Evolutionary conservation across 352 stramenopile species (phyloP).

Genomic region (Hyaloperonospora brassicae): DNA sequence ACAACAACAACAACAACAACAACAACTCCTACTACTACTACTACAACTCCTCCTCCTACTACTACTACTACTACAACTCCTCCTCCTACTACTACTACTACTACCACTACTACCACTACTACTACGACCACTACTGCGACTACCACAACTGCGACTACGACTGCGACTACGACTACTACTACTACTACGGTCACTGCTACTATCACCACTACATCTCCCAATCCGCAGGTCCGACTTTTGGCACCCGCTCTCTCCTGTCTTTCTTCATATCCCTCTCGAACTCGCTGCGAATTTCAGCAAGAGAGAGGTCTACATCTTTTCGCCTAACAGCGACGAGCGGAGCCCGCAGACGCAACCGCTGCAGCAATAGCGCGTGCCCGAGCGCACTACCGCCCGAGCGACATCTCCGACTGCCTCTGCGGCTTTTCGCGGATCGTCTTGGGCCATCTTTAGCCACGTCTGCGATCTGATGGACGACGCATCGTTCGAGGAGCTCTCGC

Average conservation of each 20-base stretch:
- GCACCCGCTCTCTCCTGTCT: too few relatives aligned
- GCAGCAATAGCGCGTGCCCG: slow-evolving; percentile 29
- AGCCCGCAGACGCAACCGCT: slow-evolving; percentile 12
- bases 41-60: too few relatives aligned
- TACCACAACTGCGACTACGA: too few relatives aligned
- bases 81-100: too few relatives aligned
- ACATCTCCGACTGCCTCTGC: slow-evolving; percentile 6
- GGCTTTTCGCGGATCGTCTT: neutral
- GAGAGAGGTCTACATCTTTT: slow-evolving; percentile 3
- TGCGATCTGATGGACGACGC: slow-evolving; percentile 25
- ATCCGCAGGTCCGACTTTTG: slow-evolving; percentile 34
- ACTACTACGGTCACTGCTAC: too few relatives aligned
- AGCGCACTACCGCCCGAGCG: slow-evolving; percentile 15
- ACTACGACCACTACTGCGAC: too few relatives aligned
- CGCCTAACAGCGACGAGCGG: slow-evolving; percentile 1
- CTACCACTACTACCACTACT: too few relatives aligned
- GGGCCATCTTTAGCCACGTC: slow-evolving; percentile 14
- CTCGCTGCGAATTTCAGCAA: neutral
- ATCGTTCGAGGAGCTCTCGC: slow-evolving; percentile 25
- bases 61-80: too few relatives aligned
- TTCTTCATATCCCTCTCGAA: neutral
- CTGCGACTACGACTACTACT: too few relatives aligned
- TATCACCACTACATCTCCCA: slow-evolving; percentile 37
- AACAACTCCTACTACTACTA: too few relatives aligned
- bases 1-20: too few relatives aligned